Base-by-base conservation (phyloP, 495 filamentous ascomycete genomes). In the Penicillium ucsense region DNA sequence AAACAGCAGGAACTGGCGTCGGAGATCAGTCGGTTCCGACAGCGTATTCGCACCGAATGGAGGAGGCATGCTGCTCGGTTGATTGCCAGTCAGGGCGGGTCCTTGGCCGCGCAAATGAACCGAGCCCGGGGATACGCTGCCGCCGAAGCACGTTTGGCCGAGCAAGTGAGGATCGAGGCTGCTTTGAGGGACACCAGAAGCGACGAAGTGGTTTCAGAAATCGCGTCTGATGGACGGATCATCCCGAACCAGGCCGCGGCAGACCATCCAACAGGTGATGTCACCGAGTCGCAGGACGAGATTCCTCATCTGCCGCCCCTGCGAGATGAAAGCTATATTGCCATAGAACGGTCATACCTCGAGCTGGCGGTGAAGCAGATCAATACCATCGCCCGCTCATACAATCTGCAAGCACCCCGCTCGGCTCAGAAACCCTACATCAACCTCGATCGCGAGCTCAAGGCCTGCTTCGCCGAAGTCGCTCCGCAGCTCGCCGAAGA, bases 391-490 rank as follows among this genome's bases (percentile, higher is more conserved):
- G 83, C 90, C 9, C 80, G 92, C 12, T 85, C 86, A 5, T 98
- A 98, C 70, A 98, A 98, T 51, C 79, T 98, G 1, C 87, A 92
- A 79, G 92, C 92, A 0, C 92, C 92, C 0, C 81, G 85, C 31
- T 77, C 94, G 0, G 91, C 90, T 8, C 92, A 91, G 62, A 97
- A 97, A 66, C 88, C 92, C 2, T 97, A 97, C 56, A 86, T 88
- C 60, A 82, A 73, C 28, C 78, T 97, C 3, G 82, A 88, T 30
- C 82, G 92, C 34, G 92, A 98, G 61, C 70, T 98, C 8, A 75
- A 72, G 27, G 72, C 75, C 6, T 94, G 88, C 56, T 98, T 81
- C 60, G 84, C 86, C 1, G 89, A 95, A 45, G 80, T 94, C 3
- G 92, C 92, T 1, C 88, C 89, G 0, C 63, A 68, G 43, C 62